Evolutionary conservation across 768 basidiomycete species (phyloP), one percentile per base, ranked within the genome.

Genomic region (Candolleomyces aberdarensis): DNA sequence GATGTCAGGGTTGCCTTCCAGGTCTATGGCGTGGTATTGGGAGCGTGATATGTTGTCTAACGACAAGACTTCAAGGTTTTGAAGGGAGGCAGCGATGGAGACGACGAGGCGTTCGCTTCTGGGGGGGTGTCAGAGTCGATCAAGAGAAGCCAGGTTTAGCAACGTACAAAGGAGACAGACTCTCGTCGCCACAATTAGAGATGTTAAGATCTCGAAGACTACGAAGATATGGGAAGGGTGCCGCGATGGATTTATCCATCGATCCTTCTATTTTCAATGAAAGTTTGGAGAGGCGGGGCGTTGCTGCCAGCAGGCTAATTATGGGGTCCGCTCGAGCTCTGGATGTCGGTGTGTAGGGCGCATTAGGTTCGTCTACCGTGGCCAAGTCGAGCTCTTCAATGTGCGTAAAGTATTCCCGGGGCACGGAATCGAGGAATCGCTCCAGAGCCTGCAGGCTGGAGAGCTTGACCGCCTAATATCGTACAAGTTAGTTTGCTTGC

Each of bases 21-120:
- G 79, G 58, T 86, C 84, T 39, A 80, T 80, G 22, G 87, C 84
- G 67, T 90, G 87, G n/a, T 88, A 57, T 32, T 76, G 76, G 1
- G 88, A 90, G 57, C 89, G 86, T 15, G 85, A 82, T 66, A 91
- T 81, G 66, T 83, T 83, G 56, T 86, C 82, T 11, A 91, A 75
- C 5, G 80, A 75, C 54, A 91, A 78, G 52, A 83, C 77, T 50
- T 80, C 69, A 50, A 91, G 80, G 66, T 76, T 72, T 14, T 83
- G 83, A 4, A 85, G 71, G 1, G 83, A 82, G 1, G 84, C 82
- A 0, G 88, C 88, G 62, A 91, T 85, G 6, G 84, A 81, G 15
- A 90, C 88, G 58, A 83, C 85, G 0, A 89, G 77, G 26, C 89
- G 79, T 68, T 91, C 89, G 72, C 85, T 87, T 74, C 86, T 87